phyloP scores from a whole-genome alignment of 176 grass and related monocot species.

The Pontederia paniculata region DNA sequence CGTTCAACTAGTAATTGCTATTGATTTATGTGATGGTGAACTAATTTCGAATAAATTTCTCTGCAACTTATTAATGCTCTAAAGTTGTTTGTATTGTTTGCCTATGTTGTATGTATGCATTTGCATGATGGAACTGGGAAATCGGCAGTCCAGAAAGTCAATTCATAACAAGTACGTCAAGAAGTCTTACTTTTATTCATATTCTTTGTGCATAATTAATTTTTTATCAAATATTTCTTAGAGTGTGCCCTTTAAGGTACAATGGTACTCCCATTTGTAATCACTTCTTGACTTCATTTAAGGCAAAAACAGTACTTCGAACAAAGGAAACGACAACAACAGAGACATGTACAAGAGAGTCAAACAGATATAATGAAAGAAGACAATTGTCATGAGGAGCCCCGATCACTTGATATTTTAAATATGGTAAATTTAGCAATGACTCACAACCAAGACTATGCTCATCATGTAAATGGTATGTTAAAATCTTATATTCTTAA shows the following conservation, averaged over 20 bases:
- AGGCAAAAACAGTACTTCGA: constrained; percentile 98
- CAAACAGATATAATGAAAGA: constrained; percentile 21
- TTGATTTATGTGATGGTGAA: too few relatives aligned
- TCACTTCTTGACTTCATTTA: neutral
- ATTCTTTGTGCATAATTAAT: constrained; percentile 7
- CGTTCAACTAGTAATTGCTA: too few relatives aligned
- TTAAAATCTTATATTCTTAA: constrained; percentile 13
- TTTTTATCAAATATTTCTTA: constrained; percentile 4
- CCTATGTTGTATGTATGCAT: too few relatives aligned
- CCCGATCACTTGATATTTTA: constrained; percentile 67
- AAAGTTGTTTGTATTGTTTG: too few relatives aligned
- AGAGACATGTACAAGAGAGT: constrained; percentile 26
- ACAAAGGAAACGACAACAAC: constrained; percentile 70
- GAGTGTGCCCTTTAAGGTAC: too few relatives aligned
- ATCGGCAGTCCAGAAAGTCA: constrained; percentile 61
- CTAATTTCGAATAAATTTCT: too few relatives aligned
- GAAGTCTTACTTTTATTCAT: neutral
- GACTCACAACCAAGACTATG: constrained; percentile 23
- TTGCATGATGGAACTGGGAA: constrained; percentile 23
- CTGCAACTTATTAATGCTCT: too few relatives aligned
- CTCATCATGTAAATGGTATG: constrained; percentile 28
- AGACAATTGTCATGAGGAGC: constrained; percentile 27
- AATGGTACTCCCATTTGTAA: neutral
- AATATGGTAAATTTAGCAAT: constrained; percentile 60
- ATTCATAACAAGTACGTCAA: constrained; percentile 69